phyloP scores from a whole-genome alignment of 306 rosid species.

The Quercus dentata region DNA sequence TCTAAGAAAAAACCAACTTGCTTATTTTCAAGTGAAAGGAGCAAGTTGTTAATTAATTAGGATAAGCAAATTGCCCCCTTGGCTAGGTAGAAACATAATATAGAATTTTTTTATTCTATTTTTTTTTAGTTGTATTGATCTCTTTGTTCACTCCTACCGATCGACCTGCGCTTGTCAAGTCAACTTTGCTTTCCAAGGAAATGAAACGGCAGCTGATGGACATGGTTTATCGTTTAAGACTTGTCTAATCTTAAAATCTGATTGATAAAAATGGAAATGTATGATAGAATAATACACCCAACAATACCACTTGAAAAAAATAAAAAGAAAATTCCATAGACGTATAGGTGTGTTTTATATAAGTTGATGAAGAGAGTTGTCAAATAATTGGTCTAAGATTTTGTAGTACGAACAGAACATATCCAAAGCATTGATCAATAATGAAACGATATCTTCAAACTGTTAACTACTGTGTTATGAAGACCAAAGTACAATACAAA shows the following conservation, averaged over 20 bases:
- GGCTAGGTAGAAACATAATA: neutral
- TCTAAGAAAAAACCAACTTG: too few species aligned
- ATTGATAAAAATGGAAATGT: neutral
- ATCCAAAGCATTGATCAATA: too few species aligned
- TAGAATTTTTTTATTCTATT: neutral
- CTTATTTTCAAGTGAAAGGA: neutral
- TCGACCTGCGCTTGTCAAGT: neutral
- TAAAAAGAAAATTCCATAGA: too few species aligned
- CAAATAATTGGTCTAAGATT: too few species aligned
- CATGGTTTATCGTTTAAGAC: neutral
- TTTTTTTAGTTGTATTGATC: neutral
- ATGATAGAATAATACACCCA: too few species aligned
- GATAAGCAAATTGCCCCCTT: neutral
- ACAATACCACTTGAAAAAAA: too few species aligned
- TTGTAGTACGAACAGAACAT: too few species aligned
- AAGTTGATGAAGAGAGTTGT: too few species aligned
- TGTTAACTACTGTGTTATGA: too few species aligned
- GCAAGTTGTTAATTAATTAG: neutral
- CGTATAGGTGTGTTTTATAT: too few species aligned
- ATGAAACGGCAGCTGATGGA: neutral
- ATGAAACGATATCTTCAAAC: too few species aligned
- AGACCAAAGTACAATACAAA: too few species aligned
- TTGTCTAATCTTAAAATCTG: neutral
- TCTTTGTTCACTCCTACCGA: neutral
- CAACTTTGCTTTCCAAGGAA: neutral